phyloP scores from a whole-genome alignment of 768 basidiomycete species.

The Boletus huronensis region DNA sequence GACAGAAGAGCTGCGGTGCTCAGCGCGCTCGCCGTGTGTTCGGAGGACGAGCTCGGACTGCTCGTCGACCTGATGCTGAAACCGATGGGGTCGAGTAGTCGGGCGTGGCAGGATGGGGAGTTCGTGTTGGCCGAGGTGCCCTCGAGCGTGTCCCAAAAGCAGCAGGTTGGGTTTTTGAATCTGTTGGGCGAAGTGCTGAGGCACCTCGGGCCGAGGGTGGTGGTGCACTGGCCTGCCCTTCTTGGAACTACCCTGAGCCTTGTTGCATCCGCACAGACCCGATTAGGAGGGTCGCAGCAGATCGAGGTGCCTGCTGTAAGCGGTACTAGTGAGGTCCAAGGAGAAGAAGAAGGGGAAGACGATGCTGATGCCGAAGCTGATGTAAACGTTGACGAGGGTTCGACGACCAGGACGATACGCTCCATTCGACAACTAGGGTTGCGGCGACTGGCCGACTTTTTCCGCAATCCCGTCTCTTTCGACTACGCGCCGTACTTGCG shows the following conservation, averaged over 20 bases:
- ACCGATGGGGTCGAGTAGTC: slow-evolving; percentile 48
- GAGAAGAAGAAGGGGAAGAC: slow-evolving; percentile 36
- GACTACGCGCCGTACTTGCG: slow-evolving; percentile 72
- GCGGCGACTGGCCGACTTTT: slow-evolving; percentile 86
- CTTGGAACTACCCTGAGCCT: slow-evolving; percentile 67
- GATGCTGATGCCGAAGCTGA: slow-evolving; percentile 36
- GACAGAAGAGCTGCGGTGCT: slow-evolving; percentile 74
- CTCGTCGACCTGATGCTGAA: slow-evolving; percentile 86
- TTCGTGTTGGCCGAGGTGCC: slow-evolving; percentile 34
- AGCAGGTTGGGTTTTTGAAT: slow-evolving; percentile 80
- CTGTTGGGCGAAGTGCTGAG: slow-evolving; percentile 82
- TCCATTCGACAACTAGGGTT: slow-evolving; percentile 78
- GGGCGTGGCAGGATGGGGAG: slow-evolving; percentile 17
- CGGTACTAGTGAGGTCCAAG: slow-evolving; percentile 21
- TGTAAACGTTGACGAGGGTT: slow-evolving; percentile 29
- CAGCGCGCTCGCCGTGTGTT: slow-evolving; percentile 63
- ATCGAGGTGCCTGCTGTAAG: slow-evolving; percentile 21
- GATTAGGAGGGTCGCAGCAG: slow-evolving; percentile 36
- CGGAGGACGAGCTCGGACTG: slow-evolving; percentile 66
- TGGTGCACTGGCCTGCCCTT: slow-evolving; percentile 69
- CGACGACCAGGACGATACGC: slow-evolving; percentile 44
- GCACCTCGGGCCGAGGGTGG: slow-evolving; percentile 72
- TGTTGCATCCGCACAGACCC: slow-evolving; percentile 58
- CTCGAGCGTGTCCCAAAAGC: slow-evolving; percentile 47
- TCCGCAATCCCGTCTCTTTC: slow-evolving; percentile 67